Conservation (phyloP, 2,329 filamentous ascomycete species). For the Triangularia verruculosa region DNA sequence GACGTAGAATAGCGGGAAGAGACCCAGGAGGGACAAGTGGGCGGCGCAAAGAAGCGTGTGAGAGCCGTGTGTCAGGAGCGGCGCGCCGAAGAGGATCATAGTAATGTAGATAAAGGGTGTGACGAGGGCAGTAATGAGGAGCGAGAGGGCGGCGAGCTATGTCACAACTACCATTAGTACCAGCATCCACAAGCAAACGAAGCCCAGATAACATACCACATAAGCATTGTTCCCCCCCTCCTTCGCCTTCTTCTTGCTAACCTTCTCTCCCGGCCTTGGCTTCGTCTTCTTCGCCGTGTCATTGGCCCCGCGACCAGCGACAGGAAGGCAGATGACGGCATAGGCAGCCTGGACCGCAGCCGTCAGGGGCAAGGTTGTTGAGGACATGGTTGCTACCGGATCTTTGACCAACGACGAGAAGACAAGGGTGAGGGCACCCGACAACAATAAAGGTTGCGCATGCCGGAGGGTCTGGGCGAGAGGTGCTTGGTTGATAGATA, state of each 20-base stretch:
- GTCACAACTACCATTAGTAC: not conserved
- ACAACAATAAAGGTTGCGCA: conserved; percentile 30
- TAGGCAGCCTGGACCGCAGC: conserved; percentile 44
- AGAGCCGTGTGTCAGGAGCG: conserved; percentile 73
- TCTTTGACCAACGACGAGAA: conserved; percentile 28
- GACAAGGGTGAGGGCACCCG: conserved; percentile 28
- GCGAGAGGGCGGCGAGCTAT: conserved; percentile 45
- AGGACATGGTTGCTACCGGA: conserved; percentile 31
- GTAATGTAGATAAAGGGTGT: conserved; percentile 60
- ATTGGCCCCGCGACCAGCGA: conserved; percentile 46
- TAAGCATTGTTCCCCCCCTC: conserved; percentile 41
- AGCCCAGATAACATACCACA: conserved; percentile 41
- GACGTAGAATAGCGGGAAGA: conserved; percentile 79
- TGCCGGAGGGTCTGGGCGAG: conserved; percentile 32
- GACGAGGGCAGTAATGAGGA: conserved; percentile 62
- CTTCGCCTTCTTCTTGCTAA: conserved; percentile 43
- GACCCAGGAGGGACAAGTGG: conserved; percentile 75
- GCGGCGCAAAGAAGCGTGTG: conserved; percentile 79
- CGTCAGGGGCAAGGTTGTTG: conserved; percentile 31
- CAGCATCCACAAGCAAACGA: not conserved
- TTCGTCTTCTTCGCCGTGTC: conserved; percentile 55
- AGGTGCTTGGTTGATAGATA: conserved; percentile 26
- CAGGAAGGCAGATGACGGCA: conserved; percentile 60
- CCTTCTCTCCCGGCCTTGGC: conserved; percentile 34
- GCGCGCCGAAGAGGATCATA: conserved; percentile 87